Conservation (phyloP, 768 basidiomycete species). For the Leccinum fibrillosum region DNA sequence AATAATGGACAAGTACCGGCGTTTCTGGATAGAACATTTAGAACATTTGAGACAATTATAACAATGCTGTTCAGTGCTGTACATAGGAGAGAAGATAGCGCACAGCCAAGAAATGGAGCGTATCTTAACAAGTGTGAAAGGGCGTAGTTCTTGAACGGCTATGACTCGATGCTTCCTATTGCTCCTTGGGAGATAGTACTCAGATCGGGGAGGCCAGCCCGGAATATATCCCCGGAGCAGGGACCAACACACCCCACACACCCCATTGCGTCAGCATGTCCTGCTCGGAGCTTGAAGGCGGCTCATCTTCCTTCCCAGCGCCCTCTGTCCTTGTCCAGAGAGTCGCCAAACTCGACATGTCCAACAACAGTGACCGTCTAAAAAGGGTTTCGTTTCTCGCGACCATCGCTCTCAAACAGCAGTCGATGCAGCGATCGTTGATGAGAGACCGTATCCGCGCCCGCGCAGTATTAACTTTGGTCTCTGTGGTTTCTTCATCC, state of each 20-base stretch:
- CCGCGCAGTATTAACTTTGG: not conserved
- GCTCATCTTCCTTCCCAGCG: not conserved
- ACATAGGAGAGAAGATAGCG: not conserved
- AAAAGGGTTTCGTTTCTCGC: constrained; percentile 13
- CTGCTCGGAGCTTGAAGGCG: not conserved
- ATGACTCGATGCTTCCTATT: not conserved
- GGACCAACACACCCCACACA: constrained; percentile 25
- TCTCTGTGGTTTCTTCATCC: not conserved
- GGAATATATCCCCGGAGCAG: not conserved
- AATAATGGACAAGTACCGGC: not conserved
- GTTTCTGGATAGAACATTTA: not conserved
- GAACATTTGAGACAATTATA: not conserved
- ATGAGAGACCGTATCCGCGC: constrained; percentile 15
- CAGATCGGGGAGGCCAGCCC: not conserved
- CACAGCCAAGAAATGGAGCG: not conserved
- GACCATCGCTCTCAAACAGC: constrained; percentile 5
- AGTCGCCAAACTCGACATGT: constrained; percentile 9
- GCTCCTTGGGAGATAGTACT: not conserved
- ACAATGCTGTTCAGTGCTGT: not conserved
- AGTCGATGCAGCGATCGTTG: constrained; percentile 21
- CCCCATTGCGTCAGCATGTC: constrained; percentile 20
- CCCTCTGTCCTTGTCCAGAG: constrained; percentile 10
- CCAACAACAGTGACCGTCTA: constrained; percentile 10
- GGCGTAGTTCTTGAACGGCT: not conserved
- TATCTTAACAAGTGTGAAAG: not conserved